A percentile compares a stretch with the other conserved stretches of the same genome.
These are phyloP conservation scores for Xylaria sp. DNA, from an alignment of 495 filamentous ascomycete genomes.

Conservation along the genomic window DNA sequence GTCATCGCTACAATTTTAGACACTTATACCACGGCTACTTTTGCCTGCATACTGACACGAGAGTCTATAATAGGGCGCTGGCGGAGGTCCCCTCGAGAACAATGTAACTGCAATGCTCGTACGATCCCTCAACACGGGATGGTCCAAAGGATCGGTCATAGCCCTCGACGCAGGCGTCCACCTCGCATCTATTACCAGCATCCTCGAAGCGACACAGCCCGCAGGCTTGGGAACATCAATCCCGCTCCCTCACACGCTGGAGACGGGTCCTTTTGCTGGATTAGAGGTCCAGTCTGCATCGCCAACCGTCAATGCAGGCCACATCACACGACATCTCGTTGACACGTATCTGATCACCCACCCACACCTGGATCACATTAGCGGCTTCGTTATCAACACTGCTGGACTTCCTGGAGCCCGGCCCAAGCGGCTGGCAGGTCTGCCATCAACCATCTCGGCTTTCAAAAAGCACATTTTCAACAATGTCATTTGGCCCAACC, in stretches of 20 bases:
- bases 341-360: constrained; percentile 92
- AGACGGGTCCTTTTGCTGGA: constrained; percentile 73
- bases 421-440: constrained; percentile 82
- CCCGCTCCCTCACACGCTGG: constrained; percentile 45
- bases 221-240: constrained; percentile 50
- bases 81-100: constrained; percentile 88
- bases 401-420: constrained; percentile 75
- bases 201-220: constrained; percentile 62
- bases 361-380: constrained; percentile 91
- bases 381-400: constrained; percentile 91
- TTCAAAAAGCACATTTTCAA: constrained; percentile 97
- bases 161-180: constrained; percentile 94
- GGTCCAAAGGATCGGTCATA: constrained; percentile 79
- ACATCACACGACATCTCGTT: constrained; percentile 78
- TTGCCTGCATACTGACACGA: constrained; percentile 35
- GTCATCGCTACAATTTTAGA: neutral
- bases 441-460: constrained; percentile 84
- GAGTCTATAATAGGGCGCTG: constrained; percentile 70
- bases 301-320: constrained; percentile 76
- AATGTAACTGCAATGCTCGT: constrained; percentile 89
- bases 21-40: neutral
- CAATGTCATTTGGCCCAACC: constrained; percentile 96
- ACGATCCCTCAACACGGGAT: constrained; percentile 76
- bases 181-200: constrained; percentile 78
- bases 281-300: constrained; percentile 67